Percentiles rank a stretch among this genome's conserved stretches.
These are phyloP conservation scores for Leccinum boreale DNA, from an alignment of 768 basidiomycete genomes.

Conservation along the genomic window DNA sequence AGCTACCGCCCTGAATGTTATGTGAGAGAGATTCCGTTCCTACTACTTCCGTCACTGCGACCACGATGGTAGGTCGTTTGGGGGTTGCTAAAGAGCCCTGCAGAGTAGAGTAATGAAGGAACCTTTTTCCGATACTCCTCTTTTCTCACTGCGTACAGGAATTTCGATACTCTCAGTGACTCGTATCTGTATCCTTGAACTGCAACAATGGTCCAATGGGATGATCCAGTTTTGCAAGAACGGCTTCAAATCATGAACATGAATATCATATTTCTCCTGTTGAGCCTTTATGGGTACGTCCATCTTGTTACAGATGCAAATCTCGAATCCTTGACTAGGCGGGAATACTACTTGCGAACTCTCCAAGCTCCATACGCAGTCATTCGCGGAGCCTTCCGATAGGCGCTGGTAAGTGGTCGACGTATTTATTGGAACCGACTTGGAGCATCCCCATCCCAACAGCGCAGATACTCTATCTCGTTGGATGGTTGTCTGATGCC, in stretches of 20 bases:
- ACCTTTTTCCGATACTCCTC: background rate
- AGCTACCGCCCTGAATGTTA: background rate
- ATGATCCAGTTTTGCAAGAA: constrained; percentile 1
- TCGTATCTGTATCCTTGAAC: background rate
- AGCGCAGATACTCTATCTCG: constrained; percentile 26
- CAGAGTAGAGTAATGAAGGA: background rate
- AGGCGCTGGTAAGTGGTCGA: constrained; percentile 21
- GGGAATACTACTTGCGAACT: constrained; percentile 26
- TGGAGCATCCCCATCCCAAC: background rate
- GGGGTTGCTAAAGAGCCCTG: background rate
- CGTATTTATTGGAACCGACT: background rate
- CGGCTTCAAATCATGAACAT: background rate
- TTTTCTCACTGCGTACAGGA: background rate
- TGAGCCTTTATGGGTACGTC: constrained; percentile 25
- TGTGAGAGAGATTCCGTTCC: constrained; percentile 8
- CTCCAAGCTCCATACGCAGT: constrained; percentile 22
- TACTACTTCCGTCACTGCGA: background rate
- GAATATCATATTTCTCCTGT: constrained; percentile 15
- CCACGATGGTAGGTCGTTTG: background rate
- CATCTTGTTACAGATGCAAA: background rate
- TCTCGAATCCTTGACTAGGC: constrained; percentile 8
- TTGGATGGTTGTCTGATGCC: constrained; percentile 12
- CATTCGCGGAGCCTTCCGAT: constrained; percentile 23
- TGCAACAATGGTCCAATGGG: constrained; percentile 22
- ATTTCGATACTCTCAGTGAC: background rate